Conservation (phyloP, 2,329 filamentous ascomycete species). For the Dryadomyces quercivorus region DNA sequence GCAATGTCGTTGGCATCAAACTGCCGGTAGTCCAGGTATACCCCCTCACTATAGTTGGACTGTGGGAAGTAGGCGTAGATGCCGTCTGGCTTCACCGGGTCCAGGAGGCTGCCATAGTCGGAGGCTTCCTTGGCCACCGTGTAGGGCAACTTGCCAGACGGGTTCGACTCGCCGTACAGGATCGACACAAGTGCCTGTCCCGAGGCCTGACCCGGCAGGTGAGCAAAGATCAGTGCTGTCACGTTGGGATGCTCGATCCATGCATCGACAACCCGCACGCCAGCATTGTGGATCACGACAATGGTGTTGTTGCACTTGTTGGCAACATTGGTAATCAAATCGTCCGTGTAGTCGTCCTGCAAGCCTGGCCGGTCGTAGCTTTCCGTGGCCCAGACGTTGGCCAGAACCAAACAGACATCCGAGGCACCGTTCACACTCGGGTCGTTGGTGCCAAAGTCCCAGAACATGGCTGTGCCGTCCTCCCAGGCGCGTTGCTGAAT, state of each 20-base stretch:
- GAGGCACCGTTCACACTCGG: constrained; percentile 36
- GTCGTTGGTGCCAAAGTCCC: constrained; percentile 38
- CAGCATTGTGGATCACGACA: constrained; percentile 54
- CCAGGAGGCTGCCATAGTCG: constrained; percentile 37
- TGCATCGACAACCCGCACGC: constrained; percentile 43
- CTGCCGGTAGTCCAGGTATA: constrained; percentile 40
- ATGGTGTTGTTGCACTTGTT: constrained; percentile 47
- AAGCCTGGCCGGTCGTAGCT: constrained; percentile 50
- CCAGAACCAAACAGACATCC: constrained; percentile 56
- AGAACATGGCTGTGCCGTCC: constrained; percentile 45
- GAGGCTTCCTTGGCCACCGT: constrained; percentile 41
- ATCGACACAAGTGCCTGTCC: constrained; percentile 42
- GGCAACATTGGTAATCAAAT: constrained; percentile 43
- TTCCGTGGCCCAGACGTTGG: constrained; percentile 59
- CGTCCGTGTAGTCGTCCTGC: constrained; percentile 53
- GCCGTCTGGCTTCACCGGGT: constrained; percentile 30
- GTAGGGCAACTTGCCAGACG: constrained; percentile 47
- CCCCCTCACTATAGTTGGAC: constrained; percentile 34
- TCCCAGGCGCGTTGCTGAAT: constrained; percentile 36
- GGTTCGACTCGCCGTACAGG: constrained; percentile 43
- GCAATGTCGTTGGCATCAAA: constrained; percentile 36
- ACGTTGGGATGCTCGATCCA: constrained; percentile 53
- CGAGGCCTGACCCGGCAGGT: constrained; percentile 50
- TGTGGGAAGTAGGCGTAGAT: constrained; percentile 37
- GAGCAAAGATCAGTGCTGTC: constrained; percentile 49